Evolutionary conservation across 345 rosid genomes (phyloP), one percentile per base, ranked within the genome.

Genomic region (Lagerstroemia speciosa): DNA sequence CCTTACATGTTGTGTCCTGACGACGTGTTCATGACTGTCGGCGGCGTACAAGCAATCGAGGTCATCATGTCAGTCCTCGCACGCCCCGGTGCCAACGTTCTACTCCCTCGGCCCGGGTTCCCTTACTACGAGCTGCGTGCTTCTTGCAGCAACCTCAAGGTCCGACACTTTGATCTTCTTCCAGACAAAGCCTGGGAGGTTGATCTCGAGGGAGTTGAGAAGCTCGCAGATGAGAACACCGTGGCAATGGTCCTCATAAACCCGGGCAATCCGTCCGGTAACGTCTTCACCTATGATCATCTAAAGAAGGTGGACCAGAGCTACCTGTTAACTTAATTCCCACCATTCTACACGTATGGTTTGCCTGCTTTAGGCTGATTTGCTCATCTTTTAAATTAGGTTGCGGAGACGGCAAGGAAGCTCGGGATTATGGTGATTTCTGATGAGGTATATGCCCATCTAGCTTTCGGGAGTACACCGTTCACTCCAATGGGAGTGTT

Each of bases 251-350:
- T 77, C 6, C 20, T 79, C 7, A 68, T 82, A 8, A 88, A 77
- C 75, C 89, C 84, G 0, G 74, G 86, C 9, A 88, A 84, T 72
- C 90, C 89, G 1, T 77, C 84, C 66, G 91, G 87, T 62, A 84
- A 71, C 69, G 87, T 88, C 46, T 84, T 60, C 60, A 41, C 73
- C 0, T 68, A 73, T 50, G 48, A 79, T 12, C 94, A 86, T 77
- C 50, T 86, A 62, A 68, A 81, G 41, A 72, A 76, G 81, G 90
- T 76, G 11, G 5, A 38, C 41, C 5, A 38, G 41, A 38, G 41
- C 10, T 10, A 38, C 41, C 10, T 38, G 41, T 4, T 38, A 10
- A 5, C 41, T n/a, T 1, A 43, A 31, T 52, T 57, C 8, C 2
- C 22, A 41, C 6, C 14, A 29, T 40, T 41, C 19, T 0, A 12